A percentile compares a stretch with the other conserved stretches of the same genome.
Conservation (phyloP, 805 yeast genomes). For the Teunomyces pallodes region DNA sequence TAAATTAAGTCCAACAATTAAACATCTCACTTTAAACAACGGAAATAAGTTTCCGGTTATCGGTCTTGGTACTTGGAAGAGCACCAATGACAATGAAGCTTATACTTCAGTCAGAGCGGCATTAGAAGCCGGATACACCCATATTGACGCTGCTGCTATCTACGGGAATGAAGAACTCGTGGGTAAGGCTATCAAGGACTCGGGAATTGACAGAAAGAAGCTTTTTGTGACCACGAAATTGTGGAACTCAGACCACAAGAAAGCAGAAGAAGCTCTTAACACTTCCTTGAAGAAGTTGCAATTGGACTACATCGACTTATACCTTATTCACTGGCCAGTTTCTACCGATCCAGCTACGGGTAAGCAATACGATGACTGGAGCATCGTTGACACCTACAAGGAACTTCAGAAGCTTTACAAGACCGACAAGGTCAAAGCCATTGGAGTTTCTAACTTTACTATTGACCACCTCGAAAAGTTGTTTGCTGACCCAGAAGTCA, state of each 20-base stretch:
- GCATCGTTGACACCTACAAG: slow-evolving; percentile 33
- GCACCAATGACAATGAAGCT: slow-evolving; percentile 9
- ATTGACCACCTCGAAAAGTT: slow-evolving; percentile 25
- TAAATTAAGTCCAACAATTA: not conserved
- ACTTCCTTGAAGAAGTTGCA: slow-evolving; percentile 60
- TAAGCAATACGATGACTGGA: slow-evolving; percentile 21
- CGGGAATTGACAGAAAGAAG: slow-evolving; percentile 62
- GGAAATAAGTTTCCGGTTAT: slow-evolving; percentile 14
- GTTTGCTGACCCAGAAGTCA: slow-evolving; percentile 19
- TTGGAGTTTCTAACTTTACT: slow-evolving; percentile 38
- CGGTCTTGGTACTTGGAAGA: slow-evolving; percentile 20
- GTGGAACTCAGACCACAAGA: slow-evolving; percentile 52
- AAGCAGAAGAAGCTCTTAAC: slow-evolving; percentile 52
- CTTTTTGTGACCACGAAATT: slow-evolving; percentile 70
- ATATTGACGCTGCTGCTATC: slow-evolving; percentile 71
- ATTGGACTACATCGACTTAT: slow-evolving; percentile 72
- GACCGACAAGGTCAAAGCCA: slow-evolving; percentile 21
- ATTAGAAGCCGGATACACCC: slow-evolving; percentile 63
- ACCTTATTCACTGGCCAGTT: slow-evolving; percentile 81
- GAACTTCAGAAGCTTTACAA: slow-evolving; percentile 26
- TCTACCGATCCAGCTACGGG: slow-evolving; percentile 37
- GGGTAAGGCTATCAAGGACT: slow-evolving; percentile 51
- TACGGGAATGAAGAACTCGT: slow-evolving; percentile 66
- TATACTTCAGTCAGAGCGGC: slow-evolving; percentile 38
- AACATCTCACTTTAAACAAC: slow-evolving; percentile 6